Percentiles rank a stretch among this genome's conserved stretches.
phyloP scores from a whole-genome alignment of 2,329 filamentous ascomycete species.

The Xylariales sp. region DNA sequence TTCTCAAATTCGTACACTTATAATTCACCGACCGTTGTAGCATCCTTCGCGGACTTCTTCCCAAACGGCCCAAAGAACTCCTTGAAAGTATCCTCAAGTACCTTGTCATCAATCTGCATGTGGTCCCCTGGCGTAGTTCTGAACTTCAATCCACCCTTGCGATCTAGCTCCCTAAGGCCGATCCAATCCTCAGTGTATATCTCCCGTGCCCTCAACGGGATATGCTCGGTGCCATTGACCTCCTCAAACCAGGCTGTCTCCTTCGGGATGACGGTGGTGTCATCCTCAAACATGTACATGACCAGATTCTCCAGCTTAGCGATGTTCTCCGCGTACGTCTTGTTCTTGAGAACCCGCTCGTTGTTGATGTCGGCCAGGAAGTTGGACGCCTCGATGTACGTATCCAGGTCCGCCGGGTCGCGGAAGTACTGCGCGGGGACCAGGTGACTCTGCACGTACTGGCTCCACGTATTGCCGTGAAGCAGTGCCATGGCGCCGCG shows the following conservation, averaged over 20 bases:
- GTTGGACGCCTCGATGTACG: constrained; percentile 76
- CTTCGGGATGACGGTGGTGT: constrained; percentile 82
- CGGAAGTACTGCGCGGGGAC: constrained; percentile 96
- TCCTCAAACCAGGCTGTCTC: constrained; percentile 89
- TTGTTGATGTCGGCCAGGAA: constrained; percentile 97
- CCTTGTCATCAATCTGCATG: constrained; percentile 69
- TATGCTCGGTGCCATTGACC: constrained; percentile 67
- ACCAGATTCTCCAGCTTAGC: constrained; percentile 69
- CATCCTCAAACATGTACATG: constrained; percentile 86
- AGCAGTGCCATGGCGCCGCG: constrained; percentile 74
- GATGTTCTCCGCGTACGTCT: constrained; percentile 67
- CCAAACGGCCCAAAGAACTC: constrained; percentile 59
- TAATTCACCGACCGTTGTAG: constrained; percentile 30
- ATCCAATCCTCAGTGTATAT: constrained; percentile 94
- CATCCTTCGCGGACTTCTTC: constrained; percentile 29
- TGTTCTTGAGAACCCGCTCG: constrained; percentile 72
- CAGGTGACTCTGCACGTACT: constrained; percentile 70
- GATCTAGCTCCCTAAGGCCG: constrained; percentile 73
- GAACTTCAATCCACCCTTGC: constrained; percentile 75
- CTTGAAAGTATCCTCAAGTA: constrained; percentile 61
- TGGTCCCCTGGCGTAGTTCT: constrained; percentile 69
- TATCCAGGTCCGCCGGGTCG: constrained; percentile 59
- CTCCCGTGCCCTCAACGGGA: constrained; percentile 60
- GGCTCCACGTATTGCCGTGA: constrained; percentile 73
- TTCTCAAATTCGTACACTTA: no score